These are phyloP conservation scores for Aureobasidium sp. DNA, from an alignment of 2,329 filamentous ascomycete genomes.

Conservation along the genomic window DNA sequence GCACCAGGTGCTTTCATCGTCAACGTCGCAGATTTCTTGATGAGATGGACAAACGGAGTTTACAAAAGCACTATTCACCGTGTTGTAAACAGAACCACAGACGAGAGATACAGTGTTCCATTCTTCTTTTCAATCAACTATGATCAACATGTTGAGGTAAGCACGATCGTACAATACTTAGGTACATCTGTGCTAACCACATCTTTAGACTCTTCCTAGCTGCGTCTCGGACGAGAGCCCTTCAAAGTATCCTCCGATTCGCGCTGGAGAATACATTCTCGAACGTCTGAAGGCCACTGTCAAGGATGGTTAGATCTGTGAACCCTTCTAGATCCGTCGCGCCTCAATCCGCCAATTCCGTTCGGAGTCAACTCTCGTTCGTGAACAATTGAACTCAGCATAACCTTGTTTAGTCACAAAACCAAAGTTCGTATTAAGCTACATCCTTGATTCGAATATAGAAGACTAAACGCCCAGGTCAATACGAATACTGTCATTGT, in stretches of 20 bases:
- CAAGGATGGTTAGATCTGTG: conserved; percentile 13
- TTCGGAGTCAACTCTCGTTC: too few relatives aligned
- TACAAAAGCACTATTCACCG: conserved; percentile 50
- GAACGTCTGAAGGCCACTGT: conserved; percentile 11
- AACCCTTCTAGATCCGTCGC: too few relatives aligned
- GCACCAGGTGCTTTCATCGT: conserved; percentile 39
- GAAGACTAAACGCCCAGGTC: too few relatives aligned
- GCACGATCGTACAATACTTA: conserved; percentile 26
- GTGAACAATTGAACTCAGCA: too few relatives aligned
- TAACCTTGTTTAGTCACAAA: too few relatives aligned
- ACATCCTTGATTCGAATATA: too few relatives aligned
- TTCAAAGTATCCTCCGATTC: conserved; percentile 4
- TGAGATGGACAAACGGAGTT: conserved; percentile 39
- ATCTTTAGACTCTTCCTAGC: conserved; percentile 1
- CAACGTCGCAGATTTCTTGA: conserved; percentile 37
- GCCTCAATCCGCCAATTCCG: too few relatives aligned
- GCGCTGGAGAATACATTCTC: conserved; percentile 12
- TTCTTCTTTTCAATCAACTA: conserved; percentile 36
- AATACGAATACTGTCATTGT: too few relatives aligned
- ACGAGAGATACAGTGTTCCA: conserved; percentile 47
- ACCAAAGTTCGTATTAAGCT: too few relatives aligned
- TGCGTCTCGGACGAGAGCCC: conserved; percentile 12
- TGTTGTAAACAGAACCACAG: conserved; percentile 45
- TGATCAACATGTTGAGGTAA: conserved; percentile 9
- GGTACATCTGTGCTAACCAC: background rate